Evolutionary conservation across 2,329 filamentous ascomycete genomes (phyloP), one percentile per base, ranked within the genome.

Genomic region (Magnaporthiopsis rhizophila): DNA sequence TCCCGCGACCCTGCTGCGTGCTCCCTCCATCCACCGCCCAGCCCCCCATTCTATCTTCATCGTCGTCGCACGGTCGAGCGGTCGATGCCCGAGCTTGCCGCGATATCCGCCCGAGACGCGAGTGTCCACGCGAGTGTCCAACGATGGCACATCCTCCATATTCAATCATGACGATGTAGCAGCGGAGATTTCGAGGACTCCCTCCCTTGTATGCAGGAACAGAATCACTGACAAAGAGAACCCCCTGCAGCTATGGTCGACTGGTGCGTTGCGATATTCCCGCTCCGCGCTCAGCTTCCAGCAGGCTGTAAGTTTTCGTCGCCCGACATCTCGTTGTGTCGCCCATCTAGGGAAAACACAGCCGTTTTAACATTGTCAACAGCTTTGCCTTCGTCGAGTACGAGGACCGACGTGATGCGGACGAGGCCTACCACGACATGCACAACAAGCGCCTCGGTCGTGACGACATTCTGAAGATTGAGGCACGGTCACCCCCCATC

Each of bases 371-470:
- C 64, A 30, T 15, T 32, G 50, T 13, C 5, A 50, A 1, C 32
- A 88, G 95, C 70, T 99, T 99, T 77, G 95, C 95, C 53, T 99
- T 99, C 77, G 95, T 99, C 69, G 95, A 99, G 80, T 99, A 99
- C 78, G 95, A 99, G 82, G 96, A 93, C 77, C 91, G 94, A 72
- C 93, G 95, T 71, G 95, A 99, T 83, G 93, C 95, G 68, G 95
- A 99, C 77, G 95, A 99, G 80, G 95, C 95, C 61, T 99, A 99
- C 76, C 92, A 99, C 77, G 95, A 99, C 81, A 99, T 99, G 95
- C 95, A 99, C 76, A 98, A 98, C 83, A 97, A 97, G 86, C 92
- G 94, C 70, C 92, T 99, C 71, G 93, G 92, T 61, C 89, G 94
- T 68, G 95, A 99, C 74, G 95, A 99, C 73, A 81, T 97, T 66